Evolutionary conservation across 73 alveolate species (phyloP).

Genomic region (Paramecium primaurelia): DNA sequence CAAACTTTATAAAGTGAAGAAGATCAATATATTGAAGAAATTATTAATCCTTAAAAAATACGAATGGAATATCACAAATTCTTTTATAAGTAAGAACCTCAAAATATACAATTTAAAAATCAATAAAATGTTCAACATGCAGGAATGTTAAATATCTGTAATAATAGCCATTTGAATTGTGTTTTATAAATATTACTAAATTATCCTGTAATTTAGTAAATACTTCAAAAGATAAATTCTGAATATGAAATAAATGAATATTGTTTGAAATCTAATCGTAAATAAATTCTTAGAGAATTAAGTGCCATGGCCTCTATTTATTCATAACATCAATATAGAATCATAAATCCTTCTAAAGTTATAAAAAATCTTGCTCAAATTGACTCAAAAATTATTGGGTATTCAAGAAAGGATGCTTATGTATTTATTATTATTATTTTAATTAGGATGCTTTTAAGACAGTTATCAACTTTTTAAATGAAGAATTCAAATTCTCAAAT

Average conservation of each 20-base stretch:
- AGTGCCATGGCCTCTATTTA: background rate
- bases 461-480: background rate
- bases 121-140: background rate
- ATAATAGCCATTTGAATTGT: background rate
- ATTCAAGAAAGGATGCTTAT: slow-evolving; percentile 40
- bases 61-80: slow-evolving; percentile 38
- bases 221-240: background rate
- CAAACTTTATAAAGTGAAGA: background rate
- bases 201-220: background rate
- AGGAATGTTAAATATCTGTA: background rate
- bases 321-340: background rate
- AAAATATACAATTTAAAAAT: background rate
- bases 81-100: background rate
- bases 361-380: background rate
- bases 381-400: background rate
- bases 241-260: background rate
- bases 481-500: slow-evolving; percentile 28
- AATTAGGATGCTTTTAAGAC: background rate
- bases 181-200: background rate
- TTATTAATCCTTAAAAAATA: background rate
- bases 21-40: background rate
- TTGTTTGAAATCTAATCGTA: background rate
- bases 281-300: background rate
- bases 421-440: background rate
- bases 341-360: background rate